Evolutionary conservation across 495 filamentous ascomycete genomes (phyloP).

Genomic region (Aspergillus sclerotiicarbonarius): DNA sequence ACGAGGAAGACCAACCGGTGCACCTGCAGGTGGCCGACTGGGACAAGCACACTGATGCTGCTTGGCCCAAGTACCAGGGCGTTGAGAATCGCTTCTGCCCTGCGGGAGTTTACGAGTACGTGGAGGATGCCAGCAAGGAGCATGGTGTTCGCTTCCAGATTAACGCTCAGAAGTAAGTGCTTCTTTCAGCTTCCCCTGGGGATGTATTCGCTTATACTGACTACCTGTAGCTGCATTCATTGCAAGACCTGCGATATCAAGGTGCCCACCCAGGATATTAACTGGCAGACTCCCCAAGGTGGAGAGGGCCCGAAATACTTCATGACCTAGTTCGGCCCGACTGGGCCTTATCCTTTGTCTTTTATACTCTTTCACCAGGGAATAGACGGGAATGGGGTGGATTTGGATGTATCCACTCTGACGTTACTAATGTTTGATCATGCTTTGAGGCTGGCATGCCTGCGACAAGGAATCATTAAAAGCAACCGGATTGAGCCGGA

Average conservation of each 20-base stretch:
- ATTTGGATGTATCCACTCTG: not conserved
- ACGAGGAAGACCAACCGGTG: conserved; percentile 97
- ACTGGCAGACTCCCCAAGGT: conserved; percentile 93
- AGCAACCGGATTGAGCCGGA: not conserved
- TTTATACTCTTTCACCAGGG: not conserved
- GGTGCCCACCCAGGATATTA: conserved; percentile 92
- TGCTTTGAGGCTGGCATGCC: not conserved
- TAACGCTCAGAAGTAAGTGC: conserved; percentile 90
- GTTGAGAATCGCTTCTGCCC: conserved; percentile 98
- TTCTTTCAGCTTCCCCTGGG: not conserved
- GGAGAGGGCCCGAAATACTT: conserved; percentile 97
- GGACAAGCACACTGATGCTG: conserved; percentile 78
- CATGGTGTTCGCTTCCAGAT: conserved; percentile 94
- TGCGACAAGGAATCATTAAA: not conserved
- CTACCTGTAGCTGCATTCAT: conserved; percentile 76
- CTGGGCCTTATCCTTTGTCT: not conserved
- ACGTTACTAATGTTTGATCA: not conserved
- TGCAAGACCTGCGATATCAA: conserved; percentile 99
- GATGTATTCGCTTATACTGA: conserved; percentile 28
- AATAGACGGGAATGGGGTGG: not conserved
- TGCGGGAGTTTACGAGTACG: conserved; percentile 98
- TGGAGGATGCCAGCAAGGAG: conserved; percentile 81
- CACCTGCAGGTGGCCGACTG: conserved; percentile 94
- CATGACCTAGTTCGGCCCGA: conserved; percentile 61
- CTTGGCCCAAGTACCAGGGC: conserved; percentile 86